Evolutionary conservation across 1,139 yeast species (phyloP).

Genomic region (Nakaseomyces delphensis): DNA sequence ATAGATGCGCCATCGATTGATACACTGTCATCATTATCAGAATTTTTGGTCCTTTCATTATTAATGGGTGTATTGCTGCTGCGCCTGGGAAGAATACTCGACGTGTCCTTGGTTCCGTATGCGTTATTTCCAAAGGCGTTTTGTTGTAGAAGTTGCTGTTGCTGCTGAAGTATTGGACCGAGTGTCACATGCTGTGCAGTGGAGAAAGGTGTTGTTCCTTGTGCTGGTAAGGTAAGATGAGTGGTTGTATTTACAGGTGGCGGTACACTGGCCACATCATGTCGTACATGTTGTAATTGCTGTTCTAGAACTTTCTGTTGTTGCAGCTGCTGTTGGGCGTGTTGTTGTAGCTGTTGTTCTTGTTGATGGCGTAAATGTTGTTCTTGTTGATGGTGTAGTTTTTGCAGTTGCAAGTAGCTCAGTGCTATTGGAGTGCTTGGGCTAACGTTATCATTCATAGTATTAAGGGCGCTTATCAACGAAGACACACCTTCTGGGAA

Average conservation of each 20-base stretch:
- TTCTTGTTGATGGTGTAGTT: slow-evolving; percentile 8
- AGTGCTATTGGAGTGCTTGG: slow-evolving; percentile 5
- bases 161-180: background rate
- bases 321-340: slow-evolving; percentile 15
- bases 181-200: background rate
- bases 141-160: background rate
- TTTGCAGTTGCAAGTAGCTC: slow-evolving; percentile 2
- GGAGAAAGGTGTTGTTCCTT: background rate
- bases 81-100: too few species aligned
- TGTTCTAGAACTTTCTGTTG: slow-evolving; percentile 2
- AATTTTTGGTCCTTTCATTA: too few species aligned
- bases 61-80: too few species aligned
- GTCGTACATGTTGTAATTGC: slow-evolving; percentile 5
- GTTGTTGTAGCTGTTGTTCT: slow-evolving; percentile 5
- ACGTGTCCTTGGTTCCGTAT: background rate
- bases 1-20: slow-evolving; percentile 26
- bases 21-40: slow-evolving; percentile 4
- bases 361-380: slow-evolving; percentile 8
- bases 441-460: slow-evolving; percentile 6
- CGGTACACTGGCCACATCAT: background rate
- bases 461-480: slow-evolving; percentile 4
- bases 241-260: background rate
- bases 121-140: background rate
- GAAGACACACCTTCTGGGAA: slow-evolving; percentile 8
- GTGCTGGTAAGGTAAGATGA: background rate